phyloP scores from a whole-genome alignment of 108 stramenopile species.

The Schizochytrium sp. region DNA sequence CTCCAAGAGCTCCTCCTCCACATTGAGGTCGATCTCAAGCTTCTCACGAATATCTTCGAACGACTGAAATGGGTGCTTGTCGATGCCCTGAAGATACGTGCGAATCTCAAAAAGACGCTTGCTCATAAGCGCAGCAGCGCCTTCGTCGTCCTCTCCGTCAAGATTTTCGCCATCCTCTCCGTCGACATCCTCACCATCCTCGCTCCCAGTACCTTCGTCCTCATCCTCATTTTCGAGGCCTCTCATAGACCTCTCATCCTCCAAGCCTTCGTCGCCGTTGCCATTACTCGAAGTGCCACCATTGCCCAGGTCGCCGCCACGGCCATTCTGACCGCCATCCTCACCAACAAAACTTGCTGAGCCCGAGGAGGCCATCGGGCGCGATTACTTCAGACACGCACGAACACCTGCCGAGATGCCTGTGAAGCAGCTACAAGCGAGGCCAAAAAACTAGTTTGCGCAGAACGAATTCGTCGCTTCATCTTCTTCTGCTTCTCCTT shows the following conservation, averaged over 20 bases:
- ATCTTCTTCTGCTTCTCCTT: no score
- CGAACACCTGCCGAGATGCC: no score
- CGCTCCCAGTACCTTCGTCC: conserved; percentile 1
- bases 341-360: no score
- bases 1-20: not conserved
- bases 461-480: no score
- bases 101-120: not conserved
- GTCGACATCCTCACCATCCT: not conserved
- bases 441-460: no score
- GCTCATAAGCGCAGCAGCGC: conserved; percentile 30
- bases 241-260: not conserved
- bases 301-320: not conserved
- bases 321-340: no score
- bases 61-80: not conserved
- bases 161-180: not conserved
- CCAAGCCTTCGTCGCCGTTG: not conserved
- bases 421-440: no score
- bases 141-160: conserved; percentile 30
- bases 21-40: not conserved
- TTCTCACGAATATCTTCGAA: not conserved
- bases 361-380: no score
- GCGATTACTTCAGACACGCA: no score
- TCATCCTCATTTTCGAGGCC: not conserved
- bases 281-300: not conserved
- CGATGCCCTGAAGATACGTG: not conserved